Evolutionary conservation across 805 yeast species (phyloP).

Genomic region (Candida glaebosa): DNA sequence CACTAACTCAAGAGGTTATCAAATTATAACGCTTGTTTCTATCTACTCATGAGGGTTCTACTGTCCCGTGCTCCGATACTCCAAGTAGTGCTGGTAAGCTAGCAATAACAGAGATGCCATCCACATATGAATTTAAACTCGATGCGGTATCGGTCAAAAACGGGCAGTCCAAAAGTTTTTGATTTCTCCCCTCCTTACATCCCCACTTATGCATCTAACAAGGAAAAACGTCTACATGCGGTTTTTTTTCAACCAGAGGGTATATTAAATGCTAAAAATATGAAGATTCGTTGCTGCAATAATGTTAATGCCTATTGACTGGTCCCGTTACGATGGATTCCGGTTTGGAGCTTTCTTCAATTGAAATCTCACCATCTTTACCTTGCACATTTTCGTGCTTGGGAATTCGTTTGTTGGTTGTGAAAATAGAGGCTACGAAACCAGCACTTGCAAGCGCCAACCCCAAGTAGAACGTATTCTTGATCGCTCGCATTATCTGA

Average conservation of each 20-base stretch:
- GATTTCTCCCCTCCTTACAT: neutral
- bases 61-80: no score
- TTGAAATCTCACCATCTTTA: constrained; percentile 9
- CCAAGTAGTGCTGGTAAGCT: no score
- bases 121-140: neutral
- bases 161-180: no score
- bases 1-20: neutral
- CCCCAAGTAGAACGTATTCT: constrained; percentile 38
- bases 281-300: no score
- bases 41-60: no score
- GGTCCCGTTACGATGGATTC: neutral
- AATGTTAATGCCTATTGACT: neutral
- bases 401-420: constrained; percentile 44
- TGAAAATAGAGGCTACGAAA: constrained; percentile 29
- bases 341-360: constrained; percentile 4
- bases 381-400: constrained; percentile 18
- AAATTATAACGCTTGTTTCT: no score
- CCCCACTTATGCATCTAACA: no score
- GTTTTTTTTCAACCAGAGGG: no score
- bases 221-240: no score
- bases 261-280: no score
- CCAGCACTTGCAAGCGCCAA: constrained; percentile 33
- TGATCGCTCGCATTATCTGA: constrained; percentile 35
- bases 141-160: neutral
- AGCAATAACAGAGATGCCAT: no score